Evolutionary conservation across 2,329 filamentous ascomycete genomes (phyloP).

Genomic region (Monilinia aucupariae): DNA sequence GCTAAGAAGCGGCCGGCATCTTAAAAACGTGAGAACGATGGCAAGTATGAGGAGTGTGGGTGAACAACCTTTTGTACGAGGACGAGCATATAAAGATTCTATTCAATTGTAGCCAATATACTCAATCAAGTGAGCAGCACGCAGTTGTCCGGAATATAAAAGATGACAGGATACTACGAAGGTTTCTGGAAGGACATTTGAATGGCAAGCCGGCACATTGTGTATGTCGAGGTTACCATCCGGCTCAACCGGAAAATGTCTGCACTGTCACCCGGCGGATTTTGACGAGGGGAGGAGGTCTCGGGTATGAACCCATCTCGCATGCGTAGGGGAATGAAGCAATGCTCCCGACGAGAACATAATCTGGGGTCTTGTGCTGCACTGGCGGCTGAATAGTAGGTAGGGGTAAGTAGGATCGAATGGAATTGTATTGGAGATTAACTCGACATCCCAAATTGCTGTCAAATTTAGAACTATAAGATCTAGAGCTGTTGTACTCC

Average conservation of each 20-base stretch:
- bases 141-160: too few species aligned
- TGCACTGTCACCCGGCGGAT: not conserved
- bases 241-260: slow-evolving; percentile 2
- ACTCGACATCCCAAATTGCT: not conserved
- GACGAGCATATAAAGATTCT: too few species aligned
- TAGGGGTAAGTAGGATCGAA: not conserved
- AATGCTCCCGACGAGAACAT: not conserved
- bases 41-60: not conserved
- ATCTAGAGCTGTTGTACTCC: not conserved
- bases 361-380: not conserved
- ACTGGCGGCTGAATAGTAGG: too few species aligned
- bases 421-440: not conserved
- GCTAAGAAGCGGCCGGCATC: not conserved
- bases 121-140: too few species aligned
- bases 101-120: too few species aligned
- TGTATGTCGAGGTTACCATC: not conserved
- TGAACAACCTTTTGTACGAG: not conserved
- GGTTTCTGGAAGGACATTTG: not conserved
- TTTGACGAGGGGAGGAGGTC: not conserved
- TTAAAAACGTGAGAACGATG: not conserved
- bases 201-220: not conserved
- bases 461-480: not conserved
- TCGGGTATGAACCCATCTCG: not conserved
- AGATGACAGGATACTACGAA: too few species aligned
- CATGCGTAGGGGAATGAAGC: not conserved